Base-by-base conservation (phyloP, 23 red algal genomes). In the Chondrus crispus region DNA sequence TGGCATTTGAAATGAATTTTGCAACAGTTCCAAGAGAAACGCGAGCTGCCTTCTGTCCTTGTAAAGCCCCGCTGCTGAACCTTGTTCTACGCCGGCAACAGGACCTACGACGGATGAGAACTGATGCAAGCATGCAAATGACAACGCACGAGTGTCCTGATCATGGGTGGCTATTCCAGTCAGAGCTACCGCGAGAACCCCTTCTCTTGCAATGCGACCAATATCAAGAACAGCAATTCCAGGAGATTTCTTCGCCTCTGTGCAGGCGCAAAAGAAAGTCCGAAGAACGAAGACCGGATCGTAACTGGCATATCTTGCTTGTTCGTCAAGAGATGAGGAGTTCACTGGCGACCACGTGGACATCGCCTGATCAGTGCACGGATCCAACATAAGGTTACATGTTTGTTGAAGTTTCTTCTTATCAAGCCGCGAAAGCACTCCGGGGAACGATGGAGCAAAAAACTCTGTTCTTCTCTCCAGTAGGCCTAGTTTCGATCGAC, bases 1-100 rank as follows among this genome's bases (percentile, higher is more conserved):
- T 9, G 85, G 85, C 62, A 54, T 69, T 5, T 30, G 46, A 57
- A 76, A 26, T 55, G 85, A 89, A 55, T 89, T 76, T 3, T 66
- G 66, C 37, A 89, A 42, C 35, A 89, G 13, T 37, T 57, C 57
- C 4, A 89, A 19, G 16, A 89, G 54, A 51, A 89, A 89, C 2
- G 40, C 37, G 28, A 89, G 50, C 69, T 89, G 85, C 38, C 68
- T 73, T 20, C 85, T 19, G 69, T 89, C 47, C 47, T 62, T 76
- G 41, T 89, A 89, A 19, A 89, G 72, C 10, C 36, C 68, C 9
- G 72, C 66, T 60, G 85, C 44, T 16, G 49, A 43, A n/a, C 41
- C 66, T 41, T 38, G 19, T 28, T 44, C 35, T 20, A 53, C 48
- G 8, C 36, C 20, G 29, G 42, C 41, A 16, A 63, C 44, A 16